Evolutionary conservation across 179 eudicot genomes (phyloP).

Genomic region (Spinacia oleracea): DNA sequence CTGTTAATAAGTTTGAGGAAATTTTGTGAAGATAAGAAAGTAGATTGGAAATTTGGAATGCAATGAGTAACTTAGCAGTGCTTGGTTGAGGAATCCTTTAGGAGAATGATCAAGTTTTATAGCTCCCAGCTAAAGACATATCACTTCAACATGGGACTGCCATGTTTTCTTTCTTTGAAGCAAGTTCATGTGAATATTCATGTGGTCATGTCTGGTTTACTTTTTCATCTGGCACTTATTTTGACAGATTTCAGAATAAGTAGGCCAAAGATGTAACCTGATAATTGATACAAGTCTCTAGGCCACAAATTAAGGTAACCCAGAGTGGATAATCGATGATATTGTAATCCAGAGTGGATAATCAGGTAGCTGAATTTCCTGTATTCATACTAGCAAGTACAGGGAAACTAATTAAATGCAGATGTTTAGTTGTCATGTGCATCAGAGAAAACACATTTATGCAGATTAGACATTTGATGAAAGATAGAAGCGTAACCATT

Average conservation of each 20-base stretch:
- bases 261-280: slow-evolving; percentile 2
- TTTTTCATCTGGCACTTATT: not conserved
- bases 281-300: not conserved
- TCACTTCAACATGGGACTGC: not conserved
- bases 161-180: not conserved
- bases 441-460: not conserved
- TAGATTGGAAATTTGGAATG: not conserved
- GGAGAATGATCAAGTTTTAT: not conserved
- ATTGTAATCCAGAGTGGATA: not conserved
- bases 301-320: not conserved
- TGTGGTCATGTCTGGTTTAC: not conserved
- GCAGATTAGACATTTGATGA: not conserved
- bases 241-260: not conserved
- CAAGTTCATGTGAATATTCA: slow-evolving; percentile 14
- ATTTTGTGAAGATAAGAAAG: not conserved
- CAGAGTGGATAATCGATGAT: not conserved
- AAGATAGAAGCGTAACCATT: not conserved
- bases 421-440: not conserved
- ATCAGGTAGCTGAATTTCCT: not conserved
- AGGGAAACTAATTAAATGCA: not conserved
- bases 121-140: not conserved
- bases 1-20: not conserved
- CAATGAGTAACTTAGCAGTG: not conserved
- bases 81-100: not conserved
- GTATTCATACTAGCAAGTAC: not conserved